These are phyloP conservation scores for Neopestalotiopsis clavispora DNA, from an alignment of 2,329 filamentous ascomycete species.

Conservation along the genomic window DNA sequence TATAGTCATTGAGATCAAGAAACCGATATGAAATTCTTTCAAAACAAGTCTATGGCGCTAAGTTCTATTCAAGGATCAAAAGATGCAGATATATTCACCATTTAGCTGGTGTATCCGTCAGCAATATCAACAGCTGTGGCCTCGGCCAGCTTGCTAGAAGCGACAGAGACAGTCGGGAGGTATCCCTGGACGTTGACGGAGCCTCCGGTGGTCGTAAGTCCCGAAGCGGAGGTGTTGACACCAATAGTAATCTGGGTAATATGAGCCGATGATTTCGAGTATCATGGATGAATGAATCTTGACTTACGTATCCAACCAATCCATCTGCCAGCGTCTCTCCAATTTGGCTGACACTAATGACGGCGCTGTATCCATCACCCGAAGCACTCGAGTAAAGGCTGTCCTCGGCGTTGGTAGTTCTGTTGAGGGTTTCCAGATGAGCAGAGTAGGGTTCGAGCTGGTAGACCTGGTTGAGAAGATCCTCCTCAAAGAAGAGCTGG, in stretches of 20 bases:
- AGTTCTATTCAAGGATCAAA: neutral
- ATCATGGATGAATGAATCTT: neutral
- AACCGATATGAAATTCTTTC: neutral
- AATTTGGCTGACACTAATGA: conserved; percentile 9
- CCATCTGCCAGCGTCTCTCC: neutral
- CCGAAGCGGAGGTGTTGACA: conserved; percentile 12
- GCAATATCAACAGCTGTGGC: conserved; percentile 7
- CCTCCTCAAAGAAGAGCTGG: conserved; percentile 15
- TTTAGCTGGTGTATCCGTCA: conserved; percentile 10
- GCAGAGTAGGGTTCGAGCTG: conserved; percentile 10
- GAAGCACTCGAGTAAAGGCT: neutral
- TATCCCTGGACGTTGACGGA: conserved; percentile 9
- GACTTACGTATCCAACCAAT: conserved; percentile 13
- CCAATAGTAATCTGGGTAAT: conserved; percentile 12
- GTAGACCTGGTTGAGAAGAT: conserved; percentile 10
- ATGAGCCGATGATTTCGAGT: neutral
- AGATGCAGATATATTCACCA: neutral
- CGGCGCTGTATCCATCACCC: conserved; percentile 8
- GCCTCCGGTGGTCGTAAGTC: neutral
- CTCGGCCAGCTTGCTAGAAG: conserved; percentile 8
- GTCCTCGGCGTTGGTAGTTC: conserved; percentile 9
- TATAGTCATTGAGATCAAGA: neutral
- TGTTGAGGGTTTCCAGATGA: conserved; percentile 7
- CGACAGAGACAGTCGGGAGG: conserved; percentile 14
- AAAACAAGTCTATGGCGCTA: neutral